Evolutionary conservation across 768 basidiomycete species (phyloP), one percentile per base, ranked within the genome.

Genomic region (Naganishia vaughanmartiniae): DNA sequence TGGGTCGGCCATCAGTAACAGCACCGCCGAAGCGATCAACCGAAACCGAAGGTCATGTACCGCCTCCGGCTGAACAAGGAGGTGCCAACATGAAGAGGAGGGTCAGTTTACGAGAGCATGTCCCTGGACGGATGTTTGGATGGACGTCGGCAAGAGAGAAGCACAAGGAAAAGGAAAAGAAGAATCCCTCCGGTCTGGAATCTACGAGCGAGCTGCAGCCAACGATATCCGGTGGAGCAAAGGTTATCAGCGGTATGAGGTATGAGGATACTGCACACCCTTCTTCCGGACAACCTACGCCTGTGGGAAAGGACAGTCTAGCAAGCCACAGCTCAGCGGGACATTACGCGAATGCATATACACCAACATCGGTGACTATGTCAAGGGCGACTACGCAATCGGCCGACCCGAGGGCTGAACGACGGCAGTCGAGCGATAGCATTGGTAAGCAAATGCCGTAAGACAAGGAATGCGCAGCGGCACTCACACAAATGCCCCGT

Each of bases 141-240:
- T 72, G 66, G 42, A 42, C 42, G 66, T 45, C 45, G 2, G 21
- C 56, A 14, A 55, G 58, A 51, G 68, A 69, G 12, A 69, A 66
- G 24, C 39, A 63, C n/a, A 71, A 67, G 39, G 70, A 67, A 14
- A 68, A 54, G 53, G 71, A 68, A 4, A 60, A 63, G 57, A 69
- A 69, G 57, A 30, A 30, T 28, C 34, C 34, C 19, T 46, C 48
- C 21, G 57, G 68, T 26, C 42, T 45, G 30, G 56, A 69, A 30
- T n/a, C 36, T 30, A n/a, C 12, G 36, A 34, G 46, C 45, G 68
- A 53, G 36, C 10, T 28, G 15, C 31, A 51, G 31, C n/a, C 34
- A 5, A 28, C 48, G 30, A 30, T n/a, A 26, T 46, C 24, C 11
- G 36, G 14, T 12, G 65, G 31, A 34, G 39, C n/a, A 30, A 63